Base-by-base conservation (phyloP, 345 rosid species). In the Corymbia maculata region DNA sequence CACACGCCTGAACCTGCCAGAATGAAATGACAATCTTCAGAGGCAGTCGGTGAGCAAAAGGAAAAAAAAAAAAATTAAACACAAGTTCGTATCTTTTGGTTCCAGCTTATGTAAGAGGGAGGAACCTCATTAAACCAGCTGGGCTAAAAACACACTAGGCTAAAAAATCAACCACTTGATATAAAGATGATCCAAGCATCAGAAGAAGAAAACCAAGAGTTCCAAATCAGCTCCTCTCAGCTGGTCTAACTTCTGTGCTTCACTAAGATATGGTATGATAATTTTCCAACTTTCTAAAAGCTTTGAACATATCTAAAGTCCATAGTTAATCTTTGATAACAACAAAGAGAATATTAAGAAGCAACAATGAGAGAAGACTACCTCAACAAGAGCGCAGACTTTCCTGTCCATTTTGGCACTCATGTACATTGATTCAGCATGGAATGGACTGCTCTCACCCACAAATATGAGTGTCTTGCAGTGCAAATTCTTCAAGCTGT, bases 331-430 rank as follows among this genome's bases (percentile, higher is more conserved):
- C 84, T 75, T 85, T 85, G 52, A 30, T 12, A 75, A 30, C 14
- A 8, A n/a, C 59, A 53, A 45, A 51, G 32, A 51, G 13, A 85
- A 86, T 50, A 85, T 59, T 45, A 79, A 24, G 61, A 28, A 57
- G 70, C 36, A 8, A 85, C 15, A 0, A 75, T 42, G 50, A 9
- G 2, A 70, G 66, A 53, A 55, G 28, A 64, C 28, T 88, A 94
- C 95, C 97, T 95, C 95, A n/a, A 95, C 93, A 4, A 95, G 92
- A 75, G 94, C 92, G 57, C 96, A 90, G 28, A 53, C 80, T 91
- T 89, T 88, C 66, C 87, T 90, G 85, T 92, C 97, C 89, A 94
- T 93, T 86, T 90, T 92, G 45, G 93, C 70, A 87, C 90, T 90
- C 95, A 95, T 94, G 70, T 91, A 86, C 66, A 93, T 86, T 52